Evolutionary conservation across 1,139 yeast genomes (phyloP).

Genomic region (Candida smagusa): DNA sequence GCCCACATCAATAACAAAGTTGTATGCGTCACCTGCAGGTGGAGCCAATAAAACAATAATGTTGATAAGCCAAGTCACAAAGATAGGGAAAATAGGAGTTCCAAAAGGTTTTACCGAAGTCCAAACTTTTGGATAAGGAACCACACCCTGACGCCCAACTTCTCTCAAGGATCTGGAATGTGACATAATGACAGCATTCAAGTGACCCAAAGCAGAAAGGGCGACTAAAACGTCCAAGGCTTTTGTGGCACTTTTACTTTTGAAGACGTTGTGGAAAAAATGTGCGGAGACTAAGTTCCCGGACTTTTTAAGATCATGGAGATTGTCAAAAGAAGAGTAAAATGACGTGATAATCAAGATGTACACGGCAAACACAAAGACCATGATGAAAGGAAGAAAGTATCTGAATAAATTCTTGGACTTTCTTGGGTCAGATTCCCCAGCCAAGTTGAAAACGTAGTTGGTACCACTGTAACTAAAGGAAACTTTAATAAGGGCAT

Average conservation of each 20-base stretch:
- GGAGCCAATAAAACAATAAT: constrained; percentile 41
- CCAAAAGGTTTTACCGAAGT: constrained; percentile 41
- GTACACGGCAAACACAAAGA: constrained; percentile 32
- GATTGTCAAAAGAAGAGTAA: constrained; percentile 32
- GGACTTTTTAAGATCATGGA: constrained; percentile 28
- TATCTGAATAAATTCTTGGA: constrained; percentile 28
- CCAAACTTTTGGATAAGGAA: constrained; percentile 40
- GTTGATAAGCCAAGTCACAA: constrained; percentile 36
- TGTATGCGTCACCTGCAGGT: constrained; percentile 46
- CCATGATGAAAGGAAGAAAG: constrained; percentile 33
- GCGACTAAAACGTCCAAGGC: constrained; percentile 39
- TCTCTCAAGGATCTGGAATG: constrained; percentile 43
- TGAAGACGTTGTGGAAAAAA: constrained; percentile 27
- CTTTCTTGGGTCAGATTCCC: constrained; percentile 30
- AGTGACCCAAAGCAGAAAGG: constrained; percentile 41
- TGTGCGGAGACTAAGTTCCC: constrained; percentile 20
- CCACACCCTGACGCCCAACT: constrained; percentile 47
- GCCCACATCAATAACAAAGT: constrained; percentile 34
- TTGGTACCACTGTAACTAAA: constrained; percentile 41
- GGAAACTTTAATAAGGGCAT: constrained; percentile 40
- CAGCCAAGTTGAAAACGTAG: constrained; percentile 38
- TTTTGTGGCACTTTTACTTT: constrained; percentile 26
- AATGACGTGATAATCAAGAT: constrained; percentile 35
- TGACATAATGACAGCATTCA: constrained; percentile 36
- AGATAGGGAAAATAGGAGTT: constrained; percentile 39